A percentile compares a stretch with the other conserved stretches of the same genome.
Conservation (phyloP, 768 basidiomycete genomes). For the Panaeolus cyanescens region DNA sequence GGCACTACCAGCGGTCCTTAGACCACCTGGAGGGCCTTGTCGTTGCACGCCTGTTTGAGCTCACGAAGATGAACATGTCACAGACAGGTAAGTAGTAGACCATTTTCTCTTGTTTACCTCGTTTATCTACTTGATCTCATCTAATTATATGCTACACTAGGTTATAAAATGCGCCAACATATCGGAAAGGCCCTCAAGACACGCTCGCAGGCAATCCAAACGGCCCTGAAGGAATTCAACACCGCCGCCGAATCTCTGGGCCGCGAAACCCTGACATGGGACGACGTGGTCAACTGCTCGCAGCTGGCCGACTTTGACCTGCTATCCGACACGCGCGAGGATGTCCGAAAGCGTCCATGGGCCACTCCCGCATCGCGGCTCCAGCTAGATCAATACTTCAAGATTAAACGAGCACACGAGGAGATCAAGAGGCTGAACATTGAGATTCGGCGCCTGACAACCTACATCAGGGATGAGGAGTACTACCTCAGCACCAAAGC, state of each 20-base stretch:
- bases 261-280: constrained; percentile 8
- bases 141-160: constrained; percentile 14
- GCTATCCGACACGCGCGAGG: constrained; percentile 7
- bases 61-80: too few species aligned
- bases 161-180: constrained; percentile 28
- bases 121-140: background rate
- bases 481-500: background rate
- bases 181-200: too few species aligned
- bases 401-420: constrained; percentile 4
- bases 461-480: constrained; percentile 8
- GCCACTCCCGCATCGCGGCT: constrained; percentile 17
- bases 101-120: background rate
- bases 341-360: constrained; percentile 12
- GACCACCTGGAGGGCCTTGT: constrained; percentile 21
- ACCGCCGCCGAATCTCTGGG: constrained; percentile 2
- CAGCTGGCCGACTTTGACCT: constrained; percentile 14
- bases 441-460: constrained; percentile 5
- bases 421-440: constrained; percentile 4
- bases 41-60: constrained; percentile 24
- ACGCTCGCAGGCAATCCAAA: constrained; percentile 22
- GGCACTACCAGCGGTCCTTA: constrained; percentile 20
- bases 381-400: constrained; percentile 7
- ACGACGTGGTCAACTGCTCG: constrained; percentile 9
- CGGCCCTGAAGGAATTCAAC: constrained; percentile 25
- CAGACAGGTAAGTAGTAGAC: constrained; percentile 26